phyloP scores from a whole-genome alignment of 148 eudicot species.

The Rhododendron henanense region DNA sequence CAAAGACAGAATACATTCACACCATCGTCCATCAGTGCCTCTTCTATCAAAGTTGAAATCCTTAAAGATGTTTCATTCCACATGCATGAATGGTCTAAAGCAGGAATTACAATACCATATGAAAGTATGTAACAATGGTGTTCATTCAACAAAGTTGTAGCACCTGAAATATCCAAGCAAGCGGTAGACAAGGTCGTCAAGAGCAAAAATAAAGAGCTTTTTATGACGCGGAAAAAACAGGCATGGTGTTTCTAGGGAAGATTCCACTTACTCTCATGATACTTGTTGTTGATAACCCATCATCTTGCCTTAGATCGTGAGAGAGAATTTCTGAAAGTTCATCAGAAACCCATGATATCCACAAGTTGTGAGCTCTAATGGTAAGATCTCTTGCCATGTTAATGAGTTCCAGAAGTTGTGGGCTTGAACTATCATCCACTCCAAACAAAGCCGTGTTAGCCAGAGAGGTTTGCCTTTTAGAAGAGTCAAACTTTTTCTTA shows the following conservation, averaged over 20 bases:
- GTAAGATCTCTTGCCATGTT: constrained; percentile 64
- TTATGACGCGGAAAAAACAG: background rate
- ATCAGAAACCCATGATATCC: constrained; percentile 90
- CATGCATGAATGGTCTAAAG: background rate
- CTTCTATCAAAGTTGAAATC: background rate
- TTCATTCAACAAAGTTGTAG: background rate
- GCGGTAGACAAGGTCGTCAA: background rate
- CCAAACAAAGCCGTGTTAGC: constrained; percentile 72
- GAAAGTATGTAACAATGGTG: background rate
- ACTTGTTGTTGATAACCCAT: constrained; percentile 60
- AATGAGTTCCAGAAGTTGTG: constrained; percentile 73
- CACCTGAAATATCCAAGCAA: background rate
- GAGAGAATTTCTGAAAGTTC: constrained; percentile 64
- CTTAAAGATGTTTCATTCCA: background rate
- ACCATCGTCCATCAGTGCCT: background rate
- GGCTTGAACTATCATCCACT: constrained; percentile 59
- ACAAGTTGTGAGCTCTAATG: constrained; percentile 67
- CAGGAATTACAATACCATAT: background rate
- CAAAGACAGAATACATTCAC: too few species aligned
- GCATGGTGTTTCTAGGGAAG: background rate
- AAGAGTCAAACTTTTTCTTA: constrained; percentile 41
- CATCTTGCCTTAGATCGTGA: constrained; percentile 57
- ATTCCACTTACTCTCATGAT: constrained; percentile 64
- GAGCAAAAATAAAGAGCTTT: background rate
- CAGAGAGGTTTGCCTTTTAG: constrained; percentile 57